Base-by-base conservation (phyloP, 2,329 filamentous ascomycete genomes). In the Alternaria gansuensis region DNA sequence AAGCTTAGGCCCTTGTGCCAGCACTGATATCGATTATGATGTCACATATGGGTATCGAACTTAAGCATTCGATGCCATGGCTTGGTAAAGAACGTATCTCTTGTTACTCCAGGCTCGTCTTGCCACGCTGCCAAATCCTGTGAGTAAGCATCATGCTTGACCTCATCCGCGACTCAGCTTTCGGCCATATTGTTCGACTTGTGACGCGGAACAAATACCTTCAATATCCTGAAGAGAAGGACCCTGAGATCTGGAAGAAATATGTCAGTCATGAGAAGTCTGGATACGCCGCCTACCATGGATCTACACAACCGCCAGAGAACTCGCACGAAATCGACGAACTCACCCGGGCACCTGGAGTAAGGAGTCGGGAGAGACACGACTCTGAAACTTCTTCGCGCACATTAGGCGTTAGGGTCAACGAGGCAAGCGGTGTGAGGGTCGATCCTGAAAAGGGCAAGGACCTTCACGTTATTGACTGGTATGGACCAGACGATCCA, bases 391-490 rank as follows among this genome's bases (percentile, higher is more conserved):
- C 64, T 40, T 62, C 66, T 28, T 62, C 62, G 11, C 50, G 28
- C 3, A 67, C 57, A 9, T 72, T 55, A 40, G 60, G 50, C 2
- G 59, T 70, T 3, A 66, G 67, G 1, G 64, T 62, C 14, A 66
- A 73, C 44, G 64, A 78, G 28, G 71, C 75, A 3, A 82, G 77
- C 43, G 80, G 80, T 21, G 74, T 79, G 8, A 71, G 69, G 29
- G 71, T 84, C 13, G 83, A 86, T 67, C 75, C 79, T 1, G 84
- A 86, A 63, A 85, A 85, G 62, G 83, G 83, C 0, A 77, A 72
- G 59, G 82, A 86, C 67, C 67, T 79, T 7, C 73, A 82, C 53
- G 71, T 87, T 5, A 78, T 87, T 6, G 76, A 79, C 34, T 87
- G 84, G 84, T 83, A 78, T 63, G 81, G 80, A 0, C 75, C 79